Conservation (phyloP, 805 yeast species). For the Yarrowia osloensis region DNA sequence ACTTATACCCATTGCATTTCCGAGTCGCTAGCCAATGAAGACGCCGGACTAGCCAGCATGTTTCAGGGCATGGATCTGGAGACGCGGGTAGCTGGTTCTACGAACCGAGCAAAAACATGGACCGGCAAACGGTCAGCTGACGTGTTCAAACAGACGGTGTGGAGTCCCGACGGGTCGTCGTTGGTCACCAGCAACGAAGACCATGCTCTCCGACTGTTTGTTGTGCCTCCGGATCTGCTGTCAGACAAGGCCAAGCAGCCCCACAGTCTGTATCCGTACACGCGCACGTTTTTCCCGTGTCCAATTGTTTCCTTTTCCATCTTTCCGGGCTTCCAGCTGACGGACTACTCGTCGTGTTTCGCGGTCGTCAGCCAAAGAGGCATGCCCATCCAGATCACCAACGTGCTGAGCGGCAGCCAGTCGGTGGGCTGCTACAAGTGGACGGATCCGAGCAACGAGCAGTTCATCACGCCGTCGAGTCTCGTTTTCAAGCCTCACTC, state of each 20-base stretch:
- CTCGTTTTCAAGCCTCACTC: constrained; percentile 5
- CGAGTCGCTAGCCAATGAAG: constrained; percentile 21
- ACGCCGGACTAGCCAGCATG: neutral
- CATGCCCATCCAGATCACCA: constrained; percentile 35
- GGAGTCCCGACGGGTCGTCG: constrained; percentile 39
- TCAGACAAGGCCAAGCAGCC: neutral
- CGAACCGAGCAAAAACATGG: neutral
- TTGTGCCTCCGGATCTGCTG: constrained; percentile 35
- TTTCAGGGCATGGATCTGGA: constrained; percentile 13
- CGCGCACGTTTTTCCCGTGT: constrained; percentile 31
- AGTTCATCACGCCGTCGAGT: constrained; percentile 7
- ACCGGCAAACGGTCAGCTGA: constrained; percentile 9
- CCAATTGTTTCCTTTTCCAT: constrained; percentile 33
- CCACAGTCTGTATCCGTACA: constrained; percentile 32
- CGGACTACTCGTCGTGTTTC: constrained; percentile 31
- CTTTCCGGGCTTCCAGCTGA: constrained; percentile 33
- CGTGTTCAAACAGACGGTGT: constrained; percentile 30
- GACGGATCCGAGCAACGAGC: constrained; percentile 21
- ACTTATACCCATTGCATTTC: constrained; percentile 16
- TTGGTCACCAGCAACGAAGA: constrained; percentile 36
- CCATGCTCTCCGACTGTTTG: constrained; percentile 33
- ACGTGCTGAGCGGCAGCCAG: constrained; percentile 26
- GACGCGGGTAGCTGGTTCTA: constrained; percentile 16
- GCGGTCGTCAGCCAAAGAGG: constrained; percentile 33
- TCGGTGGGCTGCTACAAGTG: constrained; percentile 24